phyloP scores from a whole-genome alignment of 129 eudicot species.

The Sambucus nigra region DNA sequence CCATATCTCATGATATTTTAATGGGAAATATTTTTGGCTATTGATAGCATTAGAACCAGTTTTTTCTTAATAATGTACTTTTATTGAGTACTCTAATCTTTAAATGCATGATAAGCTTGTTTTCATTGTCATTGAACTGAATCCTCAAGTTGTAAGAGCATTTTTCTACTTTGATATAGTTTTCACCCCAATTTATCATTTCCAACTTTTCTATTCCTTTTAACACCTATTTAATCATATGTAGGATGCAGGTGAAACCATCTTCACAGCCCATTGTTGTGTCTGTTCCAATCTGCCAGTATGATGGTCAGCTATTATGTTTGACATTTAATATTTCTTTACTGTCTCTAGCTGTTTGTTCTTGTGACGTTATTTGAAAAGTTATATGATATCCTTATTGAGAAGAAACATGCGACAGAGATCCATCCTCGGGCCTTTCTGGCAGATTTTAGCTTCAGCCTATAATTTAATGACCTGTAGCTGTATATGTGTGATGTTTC shows the following conservation, averaged over 20 bases:
- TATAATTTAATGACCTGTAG: background rate
- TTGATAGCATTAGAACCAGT: too few relatives aligned
- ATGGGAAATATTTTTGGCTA: too few relatives aligned
- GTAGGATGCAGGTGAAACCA: conserved; percentile 97
- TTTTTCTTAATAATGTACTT: too few relatives aligned
- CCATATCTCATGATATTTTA: too few relatives aligned
- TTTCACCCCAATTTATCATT: background rate
- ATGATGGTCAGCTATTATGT: conserved; percentile 54
- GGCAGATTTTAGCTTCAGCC: background rate
- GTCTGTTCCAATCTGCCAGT: conserved; percentile 77
- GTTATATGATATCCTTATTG: background rate
- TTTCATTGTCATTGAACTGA: background rate
- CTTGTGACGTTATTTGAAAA: background rate
- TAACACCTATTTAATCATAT: background rate
- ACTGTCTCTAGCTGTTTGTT: conserved; percentile 3
- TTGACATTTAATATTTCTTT: background rate
- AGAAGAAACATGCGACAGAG: background rate
- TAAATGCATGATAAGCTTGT: background rate
- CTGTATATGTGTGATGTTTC: too few relatives aligned
- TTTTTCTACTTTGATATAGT: too few relatives aligned
- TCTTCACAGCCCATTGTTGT: conserved; percentile 73
- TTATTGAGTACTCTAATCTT: too few relatives aligned
- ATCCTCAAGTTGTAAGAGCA: background rate
- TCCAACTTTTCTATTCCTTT: background rate
- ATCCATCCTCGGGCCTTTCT: background rate